Conservation (phyloP, 2,329 filamentous ascomycete species). For the Cordyceps pruinosa region DNA sequence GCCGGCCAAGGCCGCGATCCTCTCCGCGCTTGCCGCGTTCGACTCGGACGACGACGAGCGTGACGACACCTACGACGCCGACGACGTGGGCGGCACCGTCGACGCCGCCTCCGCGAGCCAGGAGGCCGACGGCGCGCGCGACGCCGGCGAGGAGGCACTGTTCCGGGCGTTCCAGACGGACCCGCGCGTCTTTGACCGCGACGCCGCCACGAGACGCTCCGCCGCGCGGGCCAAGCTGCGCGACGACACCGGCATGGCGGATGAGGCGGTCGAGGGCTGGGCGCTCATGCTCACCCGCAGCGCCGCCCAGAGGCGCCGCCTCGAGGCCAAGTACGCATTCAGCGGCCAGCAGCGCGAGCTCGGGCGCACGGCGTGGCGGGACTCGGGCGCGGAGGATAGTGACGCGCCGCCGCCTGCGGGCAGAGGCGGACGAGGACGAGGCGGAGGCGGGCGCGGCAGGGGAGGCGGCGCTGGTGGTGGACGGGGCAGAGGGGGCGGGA, state of each 20-base stretch:
- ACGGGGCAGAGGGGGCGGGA: constrained; percentile 46
- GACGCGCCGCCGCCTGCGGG: constrained; percentile 35
- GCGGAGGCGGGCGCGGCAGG: constrained; percentile 40
- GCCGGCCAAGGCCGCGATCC: constrained; percentile 75
- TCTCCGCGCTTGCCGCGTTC: constrained; percentile 81
- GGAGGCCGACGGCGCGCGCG: constrained; percentile 34
- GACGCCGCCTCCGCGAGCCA: constrained; percentile 60
- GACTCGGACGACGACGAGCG: constrained; percentile 93
- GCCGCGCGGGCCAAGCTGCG: constrained; percentile 57
- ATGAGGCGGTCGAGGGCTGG: constrained; percentile 94
- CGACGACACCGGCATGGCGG: constrained; percentile 77
- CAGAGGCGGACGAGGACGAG: constrained; percentile 39
- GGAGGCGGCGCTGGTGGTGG: constrained; percentile 40
- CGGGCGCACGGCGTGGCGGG: constrained; percentile 58
- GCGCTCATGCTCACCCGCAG: constrained; percentile 76
- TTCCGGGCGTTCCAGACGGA: constrained; percentile 65
- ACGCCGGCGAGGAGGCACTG: constrained; percentile 61
- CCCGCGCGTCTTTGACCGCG: constrained; percentile 62
- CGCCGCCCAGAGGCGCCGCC: constrained; percentile 55
- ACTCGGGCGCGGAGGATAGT: constrained; percentile 51
- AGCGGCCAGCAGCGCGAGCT: constrained; percentile 60
- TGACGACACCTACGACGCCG: constrained; percentile 92
- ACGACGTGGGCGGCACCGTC: constrained; percentile 83
- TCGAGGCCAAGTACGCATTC: constrained; percentile 67
- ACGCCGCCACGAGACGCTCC: constrained; percentile 61